Conservation (phyloP, 257 asterid genomes). For the Solanum stenotomum region DNA sequence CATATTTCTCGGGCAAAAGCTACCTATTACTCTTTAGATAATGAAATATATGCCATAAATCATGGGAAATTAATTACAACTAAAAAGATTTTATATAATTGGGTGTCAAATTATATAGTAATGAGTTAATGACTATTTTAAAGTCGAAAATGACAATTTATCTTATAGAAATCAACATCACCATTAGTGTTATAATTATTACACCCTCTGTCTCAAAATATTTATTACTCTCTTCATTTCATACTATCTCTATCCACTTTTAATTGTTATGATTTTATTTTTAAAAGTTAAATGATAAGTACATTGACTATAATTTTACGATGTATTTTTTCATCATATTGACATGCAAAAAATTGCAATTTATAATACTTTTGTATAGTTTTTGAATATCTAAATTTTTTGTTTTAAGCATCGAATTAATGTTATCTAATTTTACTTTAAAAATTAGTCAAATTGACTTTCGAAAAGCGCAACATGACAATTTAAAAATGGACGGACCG, state of each 20-base stretch:
- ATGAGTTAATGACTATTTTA: neutral
- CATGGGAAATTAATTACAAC: neutral
- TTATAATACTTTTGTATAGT: too few relatives aligned
- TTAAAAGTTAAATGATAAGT: too few relatives aligned
- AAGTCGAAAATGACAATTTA: neutral
- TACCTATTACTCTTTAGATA: neutral
- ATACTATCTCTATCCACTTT: fast-evolving
- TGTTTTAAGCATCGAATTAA: neutral
- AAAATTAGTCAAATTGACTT: too few relatives aligned
- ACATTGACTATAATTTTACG: too few relatives aligned
- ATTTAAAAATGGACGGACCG: neutral
- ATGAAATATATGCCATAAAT: neutral
- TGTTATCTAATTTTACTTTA: too few relatives aligned
- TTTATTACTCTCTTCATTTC: neutral
- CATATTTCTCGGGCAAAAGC: slow-evolving; percentile 7
- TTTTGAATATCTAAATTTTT: too few relatives aligned
- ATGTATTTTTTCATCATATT: too few relatives aligned
- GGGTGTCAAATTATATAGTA: slow-evolving; percentile 1
- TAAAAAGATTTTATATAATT: neutral
- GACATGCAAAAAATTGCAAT: too few relatives aligned
- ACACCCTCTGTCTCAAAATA: neutral
- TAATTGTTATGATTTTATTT: too few relatives aligned
- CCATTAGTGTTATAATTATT: neutral
- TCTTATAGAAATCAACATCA: neutral
- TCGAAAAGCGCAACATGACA: neutral